A percentile compares a stretch with the other conserved stretches of the same genome.
Conservation (phyloP, 352 stramenopile species). For the Globisporangium yorkense region DNA sequence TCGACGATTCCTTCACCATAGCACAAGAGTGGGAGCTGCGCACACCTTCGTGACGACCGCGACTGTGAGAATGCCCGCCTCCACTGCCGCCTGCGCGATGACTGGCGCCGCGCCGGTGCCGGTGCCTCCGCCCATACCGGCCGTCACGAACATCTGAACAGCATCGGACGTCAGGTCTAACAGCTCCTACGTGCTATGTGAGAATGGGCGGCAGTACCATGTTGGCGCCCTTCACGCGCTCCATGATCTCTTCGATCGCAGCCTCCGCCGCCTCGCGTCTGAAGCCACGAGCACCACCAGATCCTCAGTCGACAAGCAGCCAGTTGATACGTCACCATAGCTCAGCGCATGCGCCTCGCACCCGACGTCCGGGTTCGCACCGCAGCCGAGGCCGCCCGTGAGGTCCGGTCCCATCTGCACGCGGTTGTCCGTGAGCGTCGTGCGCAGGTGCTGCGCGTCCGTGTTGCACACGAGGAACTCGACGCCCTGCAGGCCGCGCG, state of each 20-base stretch:
- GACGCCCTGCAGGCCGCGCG: constrained; percentile 71
- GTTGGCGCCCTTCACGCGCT: constrained; percentile 76
- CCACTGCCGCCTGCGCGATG: constrained; percentile 76
- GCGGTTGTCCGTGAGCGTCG: constrained; percentile 87
- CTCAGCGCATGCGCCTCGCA: constrained; percentile 8
- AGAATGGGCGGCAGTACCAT: constrained; percentile 39
- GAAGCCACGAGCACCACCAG: constrained; percentile 3
- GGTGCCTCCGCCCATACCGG: constrained; percentile 80
- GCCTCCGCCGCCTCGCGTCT: constrained; percentile 71
- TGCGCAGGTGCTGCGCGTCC: constrained; percentile 87
- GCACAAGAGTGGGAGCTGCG: neutral
- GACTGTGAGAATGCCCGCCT: constrained; percentile 81
- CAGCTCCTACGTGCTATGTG: constrained; percentile 3
- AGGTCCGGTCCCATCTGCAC: constrained; percentile 87
- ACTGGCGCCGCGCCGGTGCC: constrained; percentile 78
- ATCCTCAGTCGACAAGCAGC: neutral
- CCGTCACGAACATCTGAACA: constrained; percentile 82
- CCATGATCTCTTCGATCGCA: constrained; percentile 82
- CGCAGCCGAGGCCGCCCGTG: constrained; percentile 76
- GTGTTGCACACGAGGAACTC: constrained; percentile 91
- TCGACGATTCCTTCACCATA: no score
- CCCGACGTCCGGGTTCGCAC: constrained; percentile 79
- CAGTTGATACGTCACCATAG: neutral
- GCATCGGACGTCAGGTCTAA: no score
- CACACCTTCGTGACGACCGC: constrained; percentile 81